Evolutionary conservation across 2,329 filamentous ascomycete species (phyloP), one percentile per base, ranked within the genome.

Genomic region (Diaporthe vexans): DNA sequence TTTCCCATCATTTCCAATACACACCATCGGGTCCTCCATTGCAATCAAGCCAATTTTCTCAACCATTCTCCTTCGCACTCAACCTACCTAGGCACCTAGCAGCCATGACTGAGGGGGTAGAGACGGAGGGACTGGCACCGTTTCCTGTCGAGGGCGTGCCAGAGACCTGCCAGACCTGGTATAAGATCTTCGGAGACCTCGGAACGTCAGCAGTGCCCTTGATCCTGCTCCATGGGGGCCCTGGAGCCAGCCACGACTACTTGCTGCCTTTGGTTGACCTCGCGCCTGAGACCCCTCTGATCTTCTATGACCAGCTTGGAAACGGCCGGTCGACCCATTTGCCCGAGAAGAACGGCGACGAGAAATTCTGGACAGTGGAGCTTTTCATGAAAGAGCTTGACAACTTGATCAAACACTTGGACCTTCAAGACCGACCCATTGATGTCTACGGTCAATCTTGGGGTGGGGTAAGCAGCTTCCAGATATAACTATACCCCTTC

Each of bases 241-340:
- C 86, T 4, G 87, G 87, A 13, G 82, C 83, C 43, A 81, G 83
- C 26, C 85, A 86, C 74, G 81, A 85, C n/a, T 86, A 86, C 75
- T 76, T 86, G 24, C 76, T 82, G 0, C 81, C 82, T 0, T 79
- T 88, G 37, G 78, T 78, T 0, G 80, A 82, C 57, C 81, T 88
- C 17, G 35, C 54, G 11, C 56, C 73, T 10, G 77, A 78, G 24
- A 83, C 84, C 9, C 85, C 88, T 0, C 79, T 89, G 2, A 79
- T 90, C 35, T 84, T 89, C 78, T 90, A 90, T 77, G 88, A 90
- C 76, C 88, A 90, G 75, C 82, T 89, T 67, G 88, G 88, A 21
- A 85, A 84, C 73, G 88, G 86, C 10, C 78, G 78, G n/a, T 88
- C 85, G 5, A 89, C 87, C 0, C 86, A 85, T 71, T 80, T 89